Evolutionary conservation across 257 asterid species (phyloP), one percentile per base, ranked within the genome.

Genomic region (Solanum sejunctum): DNA sequence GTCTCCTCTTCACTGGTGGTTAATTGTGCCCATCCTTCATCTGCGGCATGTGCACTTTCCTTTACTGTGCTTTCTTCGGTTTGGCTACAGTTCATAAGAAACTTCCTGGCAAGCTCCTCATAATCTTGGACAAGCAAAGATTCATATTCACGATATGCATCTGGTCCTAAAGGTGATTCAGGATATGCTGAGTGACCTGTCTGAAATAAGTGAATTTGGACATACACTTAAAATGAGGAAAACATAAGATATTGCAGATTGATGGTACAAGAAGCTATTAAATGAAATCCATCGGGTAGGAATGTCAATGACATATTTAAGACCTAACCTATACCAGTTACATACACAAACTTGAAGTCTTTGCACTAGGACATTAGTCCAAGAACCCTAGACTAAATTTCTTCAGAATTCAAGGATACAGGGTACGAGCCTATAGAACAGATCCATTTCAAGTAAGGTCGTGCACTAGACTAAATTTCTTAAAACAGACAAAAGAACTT

Each of bases 121-220:
- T 94, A 94, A 88, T 97, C 99, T 92, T 93, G 98, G 77, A 91
- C 90, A 70, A 97, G 97, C 87, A 97, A 90, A 72, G 95, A 89
- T 88, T 92, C 98, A 86, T 97, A 97, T 83, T 97, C 99, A 82
- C 36, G 93, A 86, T 88, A 97, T 85, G 99, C 98, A 89, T 97
- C 99, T 49, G 98, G 98, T 81, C 99, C 98, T 86, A 97, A 91
- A 87, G 99, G 99, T 67, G 99, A 95, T 86, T 95, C 97, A 84
- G 99, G 98, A 89, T 91, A 95, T 84, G 98, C 90, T 36, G 99
- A 95, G 92, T 97, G 98, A 85, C 95, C 92, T 73, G 90, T 91
- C 99, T 95, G 91, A 77, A 89, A 80, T 86, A 72, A 66, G 83
- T 67, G 88, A 71, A 49, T 32, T 71, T 79, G 81, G 77, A 26